Base-by-base conservation (phyloP, 139 green algal species). In the Chlorella vulgaris region DNA sequence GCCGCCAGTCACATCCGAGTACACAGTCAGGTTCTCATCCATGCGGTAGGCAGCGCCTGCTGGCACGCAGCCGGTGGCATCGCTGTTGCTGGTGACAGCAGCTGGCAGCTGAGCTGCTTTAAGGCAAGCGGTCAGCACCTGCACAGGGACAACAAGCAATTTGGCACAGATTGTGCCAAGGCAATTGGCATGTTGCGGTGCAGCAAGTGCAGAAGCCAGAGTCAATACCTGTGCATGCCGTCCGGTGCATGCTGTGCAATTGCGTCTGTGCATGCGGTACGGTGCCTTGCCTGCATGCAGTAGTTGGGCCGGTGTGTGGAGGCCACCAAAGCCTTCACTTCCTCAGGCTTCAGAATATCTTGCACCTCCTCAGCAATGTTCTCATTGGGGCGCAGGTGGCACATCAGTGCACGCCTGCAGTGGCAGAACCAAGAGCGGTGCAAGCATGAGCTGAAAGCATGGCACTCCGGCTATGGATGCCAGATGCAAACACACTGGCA, bases 11-110 rank as follows among this genome's bases (percentile, higher is more conserved):
- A 84, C 77, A 69, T 95, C 77, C 40, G 93, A 84, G 73, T 93
- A 93, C 84, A 87, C 86, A 55, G 90, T 92, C 35, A 94, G 65
- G 78, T 93, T 92, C 69, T 87, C 84, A 36, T 86, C 76, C 90
- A 93, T 75, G 60, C 83, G 83, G 62, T 81, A 69, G 6, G 73
- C 73, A 26, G 74, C 74, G 58, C 58, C 74, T 18, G 73, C 73
- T 2, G 51, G 51, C 51, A 77, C 70, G 7, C 31, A 35, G 47
- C 40, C 70, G 28, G 29, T 43, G 47, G 19, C 29, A 47, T 77
- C 70, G 21, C 43, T 43, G 70, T 78, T 78, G 70, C 33, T 78
- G 70, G 70, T 61, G 7, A 61, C 50, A 3, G 70, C 70, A 2
- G 70, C 53, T 13, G 70, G 70, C 70, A 78, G 70, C 70, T 78